These are phyloP conservation scores for Cronartium ribicola DNA, from an alignment of 1,284 basidiomycete species.

Conservation along the genomic window DNA sequence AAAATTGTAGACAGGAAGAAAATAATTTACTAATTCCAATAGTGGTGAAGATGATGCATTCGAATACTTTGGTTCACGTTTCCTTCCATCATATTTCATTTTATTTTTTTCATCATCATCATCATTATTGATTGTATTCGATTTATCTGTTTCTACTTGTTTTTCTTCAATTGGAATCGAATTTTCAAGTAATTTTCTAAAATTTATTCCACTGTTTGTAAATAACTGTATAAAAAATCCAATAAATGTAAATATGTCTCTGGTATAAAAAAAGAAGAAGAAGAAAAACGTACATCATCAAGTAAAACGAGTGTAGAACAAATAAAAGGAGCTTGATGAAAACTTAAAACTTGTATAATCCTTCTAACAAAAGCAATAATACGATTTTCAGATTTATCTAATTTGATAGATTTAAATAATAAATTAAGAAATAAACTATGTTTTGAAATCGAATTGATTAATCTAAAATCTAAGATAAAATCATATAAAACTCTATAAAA, in stretches of 20 bases:
- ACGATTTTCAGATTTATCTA: constrained; percentile 64
- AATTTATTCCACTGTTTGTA: neutral
- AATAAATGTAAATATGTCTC: neutral
- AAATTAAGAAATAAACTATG: constrained; percentile 98
- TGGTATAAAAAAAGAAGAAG: neutral
- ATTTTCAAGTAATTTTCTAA: constrained; percentile 2
- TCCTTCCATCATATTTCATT: constrained; percentile 71
- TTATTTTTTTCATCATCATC: constrained; percentile 43
- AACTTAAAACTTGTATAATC: constrained; percentile 74
- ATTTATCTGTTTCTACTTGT: constrained; percentile 21
- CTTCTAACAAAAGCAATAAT: constrained; percentile 80
- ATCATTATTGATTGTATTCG: constrained; percentile 45
- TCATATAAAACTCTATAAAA: constrained; percentile 90
- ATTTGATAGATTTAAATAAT: constrained; percentile 85
- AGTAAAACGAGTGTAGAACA: constrained; percentile 72
- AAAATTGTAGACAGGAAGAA: neutral
- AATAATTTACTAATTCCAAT: constrained; percentile 73
- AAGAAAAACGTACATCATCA: constrained; percentile 53
- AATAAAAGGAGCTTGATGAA: constrained; percentile 78
- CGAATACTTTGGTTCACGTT: constrained; percentile 85
- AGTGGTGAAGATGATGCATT: constrained; percentile 75
- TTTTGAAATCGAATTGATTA: constrained; percentile 74
- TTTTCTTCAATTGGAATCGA: neutral
- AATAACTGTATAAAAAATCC: neutral
- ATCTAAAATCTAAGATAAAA: constrained; percentile 75